Base-by-base conservation (phyloP, 2,329 filamentous ascomycete species). In the Penicillium griseofulvum region DNA sequence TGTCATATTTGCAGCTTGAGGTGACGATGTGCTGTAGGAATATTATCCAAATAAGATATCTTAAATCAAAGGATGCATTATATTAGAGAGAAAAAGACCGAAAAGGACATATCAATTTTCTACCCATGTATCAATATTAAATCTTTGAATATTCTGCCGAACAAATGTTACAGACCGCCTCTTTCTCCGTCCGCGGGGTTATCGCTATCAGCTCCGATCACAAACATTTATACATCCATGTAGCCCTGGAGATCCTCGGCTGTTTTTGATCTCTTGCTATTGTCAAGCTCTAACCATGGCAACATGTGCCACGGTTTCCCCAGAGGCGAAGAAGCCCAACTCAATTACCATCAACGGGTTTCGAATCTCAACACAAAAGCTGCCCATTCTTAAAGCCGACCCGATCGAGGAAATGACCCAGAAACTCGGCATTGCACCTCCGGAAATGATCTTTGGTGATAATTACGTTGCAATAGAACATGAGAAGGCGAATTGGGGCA, bases 361-460 rank as follows among this genome's bases (percentile, higher is more conserved):
- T 80, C 83, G 79, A 66, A 87, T 97, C 73, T 83, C 84, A 28
- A 90, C 90, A 52, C 88, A 91, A 71, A 97, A 97, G 79, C 86
- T 94, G 48, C 94, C 94, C 59, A 99, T 99, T 73, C 88, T 95
- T 65, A 97, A 96, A 74, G 86, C 92, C 43, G 89, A 83, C 6
- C 89, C 91, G 48, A 97, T 99, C 69, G 91, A 96, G 69, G 84
- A 84, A 36, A 90, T 99, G 85, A 87, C 87, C 38, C 80, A 81
- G 54, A 85, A 83, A 59, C 82, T 99, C 51, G 87, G 87, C 29
- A 97, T 99, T 69, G 86, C 93, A 17, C 85, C 93, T 38, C 94
- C 94, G 9, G 94, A 99, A 78, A 99, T 99, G 94, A 99, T 99
- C 62, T 99, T 99, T 71, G 94, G 94, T 58, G 92, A 99, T 79